phyloP scores from a whole-genome alignment of 1,284 basidiomycete species.

The Apiotrichum domesticum region DNA sequence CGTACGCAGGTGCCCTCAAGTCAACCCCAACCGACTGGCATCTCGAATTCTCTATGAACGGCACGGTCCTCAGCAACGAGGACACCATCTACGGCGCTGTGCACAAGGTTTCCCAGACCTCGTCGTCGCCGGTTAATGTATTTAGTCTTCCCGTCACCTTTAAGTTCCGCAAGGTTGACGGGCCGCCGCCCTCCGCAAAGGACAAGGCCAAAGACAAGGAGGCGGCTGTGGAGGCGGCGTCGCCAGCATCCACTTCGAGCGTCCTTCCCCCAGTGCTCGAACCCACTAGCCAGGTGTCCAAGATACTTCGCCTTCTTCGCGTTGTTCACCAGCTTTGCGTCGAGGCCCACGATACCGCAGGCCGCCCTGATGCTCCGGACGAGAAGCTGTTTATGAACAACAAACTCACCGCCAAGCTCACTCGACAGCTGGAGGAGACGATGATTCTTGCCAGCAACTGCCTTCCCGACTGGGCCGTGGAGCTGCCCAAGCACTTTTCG shows the following conservation, averaged over 20 bases:
- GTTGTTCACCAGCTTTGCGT: slow-evolving; percentile 75
- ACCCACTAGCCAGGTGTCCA: slow-evolving; percentile 75
- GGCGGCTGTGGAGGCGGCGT: slow-evolving; percentile 29
- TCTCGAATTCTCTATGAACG: slow-evolving; percentile 88
- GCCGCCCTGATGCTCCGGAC: slow-evolving; percentile 45
- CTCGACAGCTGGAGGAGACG: slow-evolving; percentile 94
- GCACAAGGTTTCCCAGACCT: slow-evolving; percentile 50
- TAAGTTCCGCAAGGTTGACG: slow-evolving; percentile 86
- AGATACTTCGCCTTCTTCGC: slow-evolving; percentile 82
- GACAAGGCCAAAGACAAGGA: background rate
- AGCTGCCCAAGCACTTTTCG: slow-evolving; percentile 88
- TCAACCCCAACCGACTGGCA: slow-evolving; percentile 92
- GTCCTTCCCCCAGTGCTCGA: slow-evolving; percentile 64
- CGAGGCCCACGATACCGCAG: slow-evolving; percentile 38
- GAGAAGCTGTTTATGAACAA: slow-evolving; percentile 93
- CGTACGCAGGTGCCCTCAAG: slow-evolving; percentile 91
- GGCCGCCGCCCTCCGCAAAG: slow-evolving; percentile 56
- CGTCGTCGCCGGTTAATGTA: slow-evolving; percentile 5
- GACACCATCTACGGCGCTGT: slow-evolving; percentile 94
- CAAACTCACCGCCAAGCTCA: slow-evolving; percentile 94
- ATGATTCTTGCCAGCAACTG: slow-evolving; percentile 98
- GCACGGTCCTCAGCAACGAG: slow-evolving; percentile 70
- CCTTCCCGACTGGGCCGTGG: slow-evolving; percentile 91
- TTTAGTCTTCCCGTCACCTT: slow-evolving; percentile 49
- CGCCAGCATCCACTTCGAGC: slow-evolving; percentile 34